phyloP scores from a whole-genome alignment of 2,329 filamentous ascomycete species.

The Fusarium avenaceum region DNA sequence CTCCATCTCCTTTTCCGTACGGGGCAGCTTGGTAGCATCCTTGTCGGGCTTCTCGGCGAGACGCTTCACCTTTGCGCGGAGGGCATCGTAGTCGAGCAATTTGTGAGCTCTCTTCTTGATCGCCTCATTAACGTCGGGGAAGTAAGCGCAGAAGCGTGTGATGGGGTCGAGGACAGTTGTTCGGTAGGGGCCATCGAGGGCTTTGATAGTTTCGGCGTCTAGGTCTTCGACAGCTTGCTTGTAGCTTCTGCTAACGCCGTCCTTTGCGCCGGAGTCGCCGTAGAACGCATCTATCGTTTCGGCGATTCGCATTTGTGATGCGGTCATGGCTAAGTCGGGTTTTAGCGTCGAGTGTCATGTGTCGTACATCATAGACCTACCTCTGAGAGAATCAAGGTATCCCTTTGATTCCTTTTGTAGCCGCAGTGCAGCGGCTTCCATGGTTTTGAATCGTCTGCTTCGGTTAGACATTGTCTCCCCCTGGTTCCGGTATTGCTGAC shows the following conservation, averaged over 20 bases:
- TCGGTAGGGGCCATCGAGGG: constrained; percentile 93
- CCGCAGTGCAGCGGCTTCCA: constrained; percentile 93
- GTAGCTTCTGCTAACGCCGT: constrained; percentile 96
- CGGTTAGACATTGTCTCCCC: constrained; percentile 39
- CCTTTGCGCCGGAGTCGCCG: constrained; percentile 92
- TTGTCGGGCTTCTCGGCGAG: constrained; percentile 99
- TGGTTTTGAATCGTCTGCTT: constrained; percentile 89
- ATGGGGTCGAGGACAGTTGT: constrained; percentile 97
- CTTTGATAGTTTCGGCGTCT: constrained; percentile 98
- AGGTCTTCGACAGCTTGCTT: constrained; percentile 98
- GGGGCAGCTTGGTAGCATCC: constrained; percentile 94
- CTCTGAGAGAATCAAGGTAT: constrained; percentile 94
- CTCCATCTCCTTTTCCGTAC: constrained; percentile 95
- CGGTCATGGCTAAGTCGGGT: constrained; percentile 85
- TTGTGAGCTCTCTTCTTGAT: constrained; percentile 99
- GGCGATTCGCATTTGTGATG: constrained; percentile 98
- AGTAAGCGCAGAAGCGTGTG: constrained; percentile 95
- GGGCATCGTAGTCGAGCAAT: constrained; percentile 95
- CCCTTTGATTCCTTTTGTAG: constrained; percentile 98
- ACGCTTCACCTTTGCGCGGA: constrained; percentile 96
- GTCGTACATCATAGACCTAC: constrained; percentile 57
- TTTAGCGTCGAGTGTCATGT: constrained; percentile 25
- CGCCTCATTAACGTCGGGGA: constrained; percentile 98
- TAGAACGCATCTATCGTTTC: constrained; percentile 99
- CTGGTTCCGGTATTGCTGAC: constrained; percentile 57